Percentiles rank a stretch among this genome's conserved stretches.
Conservation (phyloP, 1,284 basidiomycete species). For the Sparassis latifolia region DNA sequence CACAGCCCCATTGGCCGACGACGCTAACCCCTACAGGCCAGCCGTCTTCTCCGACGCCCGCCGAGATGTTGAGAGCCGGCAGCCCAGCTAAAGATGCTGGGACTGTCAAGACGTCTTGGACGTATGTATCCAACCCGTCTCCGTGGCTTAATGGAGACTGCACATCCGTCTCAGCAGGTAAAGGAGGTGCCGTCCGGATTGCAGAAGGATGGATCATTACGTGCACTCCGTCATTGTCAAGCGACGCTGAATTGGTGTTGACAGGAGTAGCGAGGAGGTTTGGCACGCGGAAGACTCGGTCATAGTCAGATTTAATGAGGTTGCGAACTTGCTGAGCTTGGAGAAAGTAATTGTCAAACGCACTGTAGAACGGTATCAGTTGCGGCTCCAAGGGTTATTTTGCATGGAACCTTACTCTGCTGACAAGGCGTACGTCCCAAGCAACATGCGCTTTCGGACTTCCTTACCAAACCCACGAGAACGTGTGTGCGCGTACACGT, state of each 20-base stretch:
- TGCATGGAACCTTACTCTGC: conserved; percentile 63
- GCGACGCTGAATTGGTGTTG: background rate
- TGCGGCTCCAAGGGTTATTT: background rate
- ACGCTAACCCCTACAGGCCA: conserved; percentile 88
- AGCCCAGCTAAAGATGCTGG: conserved; percentile 88
- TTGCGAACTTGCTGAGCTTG: conserved; percentile 83
- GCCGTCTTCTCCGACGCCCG: conserved; percentile 42
- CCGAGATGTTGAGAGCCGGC: conserved; percentile 77
- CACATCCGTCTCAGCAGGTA: conserved; percentile 24
- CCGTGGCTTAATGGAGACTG: background rate
- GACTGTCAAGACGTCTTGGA: conserved; percentile 91
- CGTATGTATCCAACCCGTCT: conserved; percentile 51
- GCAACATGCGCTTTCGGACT: conserved; percentile 82
- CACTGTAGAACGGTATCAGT: conserved; percentile 38
- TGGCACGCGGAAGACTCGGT: conserved; percentile 55
- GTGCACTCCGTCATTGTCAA: conserved; percentile 49
- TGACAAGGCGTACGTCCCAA: conserved; percentile 89
- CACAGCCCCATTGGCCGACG: conserved; percentile 88
- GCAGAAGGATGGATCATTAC: conserved; percentile 84
- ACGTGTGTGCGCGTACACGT: conserved; percentile 55
- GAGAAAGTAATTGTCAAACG: conserved; percentile 95
- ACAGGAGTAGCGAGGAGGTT: conserved; percentile 32
- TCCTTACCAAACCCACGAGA: conserved; percentile 76
- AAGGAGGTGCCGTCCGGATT: conserved; percentile 68
- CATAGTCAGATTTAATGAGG: conserved; percentile 70